Base-by-base conservation (phyloP, 257 asterid species). In the Jacaranda mimosifolia region DNA sequence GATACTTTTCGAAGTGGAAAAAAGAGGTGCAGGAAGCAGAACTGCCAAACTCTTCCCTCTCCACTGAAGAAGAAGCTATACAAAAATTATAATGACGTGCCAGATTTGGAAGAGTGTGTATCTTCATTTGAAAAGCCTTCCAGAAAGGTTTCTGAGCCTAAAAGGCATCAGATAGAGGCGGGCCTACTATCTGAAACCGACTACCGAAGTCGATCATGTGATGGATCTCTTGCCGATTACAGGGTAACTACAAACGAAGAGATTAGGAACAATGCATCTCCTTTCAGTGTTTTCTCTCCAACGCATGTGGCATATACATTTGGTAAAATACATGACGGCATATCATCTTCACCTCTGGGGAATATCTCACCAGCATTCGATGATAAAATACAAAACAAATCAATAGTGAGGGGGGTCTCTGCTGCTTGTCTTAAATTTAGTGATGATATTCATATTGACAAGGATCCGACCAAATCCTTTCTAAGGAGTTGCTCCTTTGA, bases 11-110 rank as follows among this genome's bases (percentile, higher is more conserved):
- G 78, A 74, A 79, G 74, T 58, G 80, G 79, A 78, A 86, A 77
- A 79, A 89, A 86, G 85, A 87, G 89, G 87, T 46, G 81, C 86
- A 79, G 77, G 83, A 80, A 68, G 77, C 81, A 73, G 83, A 77
- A 83, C 52, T 64, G 70, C 80, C 77, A 68, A 67, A 67, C 78
- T 56, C 71, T 80, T 75, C 59, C 80, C 74, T 74, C 84, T 74
- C 70, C 85, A 8, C 79, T 72, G 73, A 63, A 71, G 73, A 83
- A 86, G 82, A 89, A 85, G 82, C 84, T 73, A 63, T 70, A 80
- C 67, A 76, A 73, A 71, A 83, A 81, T 78, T 81, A 49, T 72
- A 83, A 84, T 72, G 63, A 40, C 77, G 38, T 82, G 67, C 72
- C 81, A 69, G 80, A 55, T 84, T 46, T 73, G 82, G 81, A 87